Conservation (phyloP, 305 asterid genomes). For the Coffea humblotiana region DNA sequence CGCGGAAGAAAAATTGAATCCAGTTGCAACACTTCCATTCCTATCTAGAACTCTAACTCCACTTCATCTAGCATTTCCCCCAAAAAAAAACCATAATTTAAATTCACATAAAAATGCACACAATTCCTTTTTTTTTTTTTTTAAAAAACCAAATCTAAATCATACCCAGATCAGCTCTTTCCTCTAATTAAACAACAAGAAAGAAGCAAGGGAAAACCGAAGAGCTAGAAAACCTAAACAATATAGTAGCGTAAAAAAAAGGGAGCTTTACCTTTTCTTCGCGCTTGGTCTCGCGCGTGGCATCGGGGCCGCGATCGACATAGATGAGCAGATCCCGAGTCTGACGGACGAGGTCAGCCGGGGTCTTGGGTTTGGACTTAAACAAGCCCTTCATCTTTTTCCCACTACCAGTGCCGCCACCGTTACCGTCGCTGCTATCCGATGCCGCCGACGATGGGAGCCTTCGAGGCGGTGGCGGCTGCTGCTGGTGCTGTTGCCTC, state of each 20-base stretch:
- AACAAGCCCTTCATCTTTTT: slow-evolving; percentile 63
- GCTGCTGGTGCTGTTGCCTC: slow-evolving; percentile 20
- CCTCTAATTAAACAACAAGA: neutral
- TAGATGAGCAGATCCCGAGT: slow-evolving; percentile 83
- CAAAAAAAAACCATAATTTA: neutral
- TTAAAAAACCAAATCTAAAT: neutral
- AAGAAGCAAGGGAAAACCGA: neutral
- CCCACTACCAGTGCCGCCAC: slow-evolving; percentile 16
- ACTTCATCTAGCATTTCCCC: neutral
- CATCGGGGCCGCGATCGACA: slow-evolving; percentile 49
- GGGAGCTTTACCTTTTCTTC: slow-evolving; percentile 58
- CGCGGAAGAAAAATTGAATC: neutral
- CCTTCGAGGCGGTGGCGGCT: slow-evolving; percentile 26
- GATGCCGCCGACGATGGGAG: slow-evolving; percentile 24
- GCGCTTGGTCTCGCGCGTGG: slow-evolving; percentile 58
- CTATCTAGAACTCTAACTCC: neutral
- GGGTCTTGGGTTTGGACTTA: slow-evolving; percentile 84
- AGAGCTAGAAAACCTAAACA: slow-evolving; percentile 1
- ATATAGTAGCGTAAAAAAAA: neutral
- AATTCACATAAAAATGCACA: neutral
- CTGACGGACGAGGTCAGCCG: slow-evolving; percentile 77
- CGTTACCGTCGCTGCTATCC: slow-evolving; percentile 14
- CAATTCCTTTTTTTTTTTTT: no score
- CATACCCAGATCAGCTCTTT: no score
- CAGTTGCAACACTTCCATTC: neutral